Percentiles rank a stretch among this genome's conserved stretches.
These are phyloP conservation scores for Colletotrichum horii DNA, from an alignment of 2,329 filamentous ascomycete species.

Conservation along the genomic window DNA sequence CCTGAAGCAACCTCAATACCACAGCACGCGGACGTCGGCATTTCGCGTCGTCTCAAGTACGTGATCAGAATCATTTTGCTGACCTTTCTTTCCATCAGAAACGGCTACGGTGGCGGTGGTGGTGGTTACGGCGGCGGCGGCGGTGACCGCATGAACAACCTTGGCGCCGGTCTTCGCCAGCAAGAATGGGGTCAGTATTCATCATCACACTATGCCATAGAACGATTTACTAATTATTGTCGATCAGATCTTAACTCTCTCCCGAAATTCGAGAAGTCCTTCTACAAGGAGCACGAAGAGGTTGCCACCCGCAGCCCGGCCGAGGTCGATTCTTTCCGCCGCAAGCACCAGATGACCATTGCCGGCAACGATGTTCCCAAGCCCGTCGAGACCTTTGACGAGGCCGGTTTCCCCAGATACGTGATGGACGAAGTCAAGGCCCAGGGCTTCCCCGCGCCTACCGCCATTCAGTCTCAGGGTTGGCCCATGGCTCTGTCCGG, in stretches of 20 bases:
- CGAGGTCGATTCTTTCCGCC: slow-evolving; percentile 89
- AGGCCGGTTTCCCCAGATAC: slow-evolving; percentile 95
- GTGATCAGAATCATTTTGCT: slow-evolving; percentile 31
- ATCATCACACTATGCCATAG: neutral
- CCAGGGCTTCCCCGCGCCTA: slow-evolving; percentile 92
- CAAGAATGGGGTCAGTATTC: slow-evolving; percentile 81
- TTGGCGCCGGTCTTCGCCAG: slow-evolving; percentile 85
- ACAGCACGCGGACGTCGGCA: neutral
- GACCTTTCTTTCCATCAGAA: slow-evolving; percentile 41
- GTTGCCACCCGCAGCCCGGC: slow-evolving; percentile 75
- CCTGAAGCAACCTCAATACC: neutral
- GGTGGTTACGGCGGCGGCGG: slow-evolving; percentile 59
- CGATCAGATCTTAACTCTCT: slow-evolving; percentile 72
- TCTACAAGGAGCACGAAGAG: slow-evolving; percentile 93
- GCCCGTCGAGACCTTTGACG: slow-evolving; percentile 95
- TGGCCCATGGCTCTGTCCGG: slow-evolving; percentile 99
- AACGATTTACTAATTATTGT: slow-evolving; percentile 27
- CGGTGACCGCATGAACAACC: slow-evolving; percentile 92
- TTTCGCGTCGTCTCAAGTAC: neutral
- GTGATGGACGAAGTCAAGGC: slow-evolving; percentile 99
- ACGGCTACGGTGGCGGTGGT: slow-evolving; percentile 45
- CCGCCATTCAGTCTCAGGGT: slow-evolving; percentile 95
- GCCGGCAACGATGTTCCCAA: slow-evolving; percentile 83
- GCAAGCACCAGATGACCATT: slow-evolving; percentile 83
- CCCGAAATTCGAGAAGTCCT: slow-evolving; percentile 98